Evolutionary conservation across 2,329 filamentous ascomycete genomes (phyloP).

Genomic region (Colletotrichum lindemuthianum): DNA sequence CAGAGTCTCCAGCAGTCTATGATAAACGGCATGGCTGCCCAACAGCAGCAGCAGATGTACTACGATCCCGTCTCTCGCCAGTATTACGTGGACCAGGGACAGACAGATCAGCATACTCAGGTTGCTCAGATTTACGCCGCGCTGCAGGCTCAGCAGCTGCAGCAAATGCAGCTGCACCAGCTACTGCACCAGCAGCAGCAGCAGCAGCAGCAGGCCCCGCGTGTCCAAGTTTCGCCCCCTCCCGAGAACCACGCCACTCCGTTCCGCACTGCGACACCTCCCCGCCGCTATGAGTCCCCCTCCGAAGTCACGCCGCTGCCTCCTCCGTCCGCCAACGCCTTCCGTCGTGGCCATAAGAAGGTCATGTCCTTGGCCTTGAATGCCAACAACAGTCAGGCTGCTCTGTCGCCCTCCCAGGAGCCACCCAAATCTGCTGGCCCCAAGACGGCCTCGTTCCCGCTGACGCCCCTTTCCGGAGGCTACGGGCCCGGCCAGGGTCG

Average conservation of each 20-base stretch:
- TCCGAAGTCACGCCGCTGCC: conserved; percentile 77
- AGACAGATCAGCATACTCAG: conserved; percentile 58
- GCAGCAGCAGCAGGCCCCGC: conserved; percentile 70
- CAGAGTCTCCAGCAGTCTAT: conserved; percentile 57
- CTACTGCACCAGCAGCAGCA: conserved; percentile 53
- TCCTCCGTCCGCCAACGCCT: conserved; percentile 88
- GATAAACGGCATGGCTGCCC: conserved; percentile 42
- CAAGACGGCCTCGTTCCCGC: conserved; percentile 82
- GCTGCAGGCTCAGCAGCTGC: conserved; percentile 43
- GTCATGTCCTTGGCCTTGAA: conserved; percentile 76
- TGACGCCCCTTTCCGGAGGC: conserved; percentile 82
- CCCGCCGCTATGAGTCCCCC: conserved; percentile 75
- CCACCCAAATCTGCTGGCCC: conserved; percentile 71
- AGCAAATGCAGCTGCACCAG: conserved; percentile 62
- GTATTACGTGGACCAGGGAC: conserved; percentile 79
- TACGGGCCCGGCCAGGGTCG: conserved; percentile 94
- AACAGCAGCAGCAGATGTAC: conserved; percentile 80
- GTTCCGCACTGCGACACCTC: conserved; percentile 72
- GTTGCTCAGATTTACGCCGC: conserved; percentile 42
- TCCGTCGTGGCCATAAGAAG: conserved; percentile 95
- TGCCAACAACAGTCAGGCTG: conserved; percentile 53
- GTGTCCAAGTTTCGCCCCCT: conserved; percentile 85
- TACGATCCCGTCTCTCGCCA: conserved; percentile 90
- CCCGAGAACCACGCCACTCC: conserved; percentile 64
- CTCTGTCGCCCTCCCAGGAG: conserved; percentile 54